Evolutionary conservation across 164 flowering plant species (phyloP), one percentile per base, ranked within the genome.

Genomic region (Sextonia rubra): DNA sequence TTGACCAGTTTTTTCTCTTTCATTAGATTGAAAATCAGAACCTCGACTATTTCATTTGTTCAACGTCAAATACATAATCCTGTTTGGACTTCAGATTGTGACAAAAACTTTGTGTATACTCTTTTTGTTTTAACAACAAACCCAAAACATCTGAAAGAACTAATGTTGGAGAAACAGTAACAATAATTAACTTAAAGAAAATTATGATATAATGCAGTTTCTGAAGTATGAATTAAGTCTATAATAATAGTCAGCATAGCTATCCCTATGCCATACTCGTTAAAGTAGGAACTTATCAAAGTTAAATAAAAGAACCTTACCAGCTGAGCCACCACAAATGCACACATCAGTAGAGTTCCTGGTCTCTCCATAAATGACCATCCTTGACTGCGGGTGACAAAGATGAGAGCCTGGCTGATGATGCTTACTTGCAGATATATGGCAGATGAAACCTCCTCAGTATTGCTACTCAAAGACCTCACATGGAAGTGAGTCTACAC

Each of bases 241-340:
- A 27, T 29, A 26, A 27, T 29, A 27, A 64, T 11, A 64, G 15
- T 64, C 44, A 27, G 11, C 37, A 14, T 27, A 12, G 20, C 1
- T 15, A 27, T 7, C 44, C 67, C 20, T 12, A 52, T 17, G 3
- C 17, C 58, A 37, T 17, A 17, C 58, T 52, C 17, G 67, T 26
- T 4, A 18, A 69, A 20, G 47, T 20, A 6, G 14, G 20, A 22
- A 56, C 29, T 26, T 6, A 63, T 17, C 24, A 71, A 47, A 71
- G 7, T 30, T 30, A 8, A 63, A 64, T 30, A 8, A 63, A 64
- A 8, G 70, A 70, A 24, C 15, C 78, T 83, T 78, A 90, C 97
- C 86, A 92, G 85, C 77, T 92, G 97, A 77, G 97, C 97, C 68
- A 88, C 85, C 76, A 92, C 86, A 77, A 92, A 92, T 22, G 97